Evolutionary conservation across 2,329 filamentous ascomycete genomes (phyloP).

Genomic region (Phyllosticta citrichinensis): DNA sequence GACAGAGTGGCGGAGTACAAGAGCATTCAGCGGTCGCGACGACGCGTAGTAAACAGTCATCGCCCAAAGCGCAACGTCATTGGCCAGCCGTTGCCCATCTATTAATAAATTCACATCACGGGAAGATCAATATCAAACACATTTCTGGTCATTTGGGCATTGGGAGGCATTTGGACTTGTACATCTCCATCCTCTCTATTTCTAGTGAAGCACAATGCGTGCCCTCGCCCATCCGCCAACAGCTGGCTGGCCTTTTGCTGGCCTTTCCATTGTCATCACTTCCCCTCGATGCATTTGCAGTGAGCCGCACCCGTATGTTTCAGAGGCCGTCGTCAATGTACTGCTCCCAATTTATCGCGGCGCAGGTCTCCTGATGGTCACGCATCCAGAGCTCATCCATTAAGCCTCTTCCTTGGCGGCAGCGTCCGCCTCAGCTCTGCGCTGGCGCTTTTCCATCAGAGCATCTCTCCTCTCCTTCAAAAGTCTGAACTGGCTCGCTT

Average conservation of each 20-base stretch:
- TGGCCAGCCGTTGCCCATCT: background rate
- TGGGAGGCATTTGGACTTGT: background rate
- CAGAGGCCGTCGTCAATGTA: background rate
- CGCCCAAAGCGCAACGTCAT: conserved; percentile 1
- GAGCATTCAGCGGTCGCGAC: background rate
- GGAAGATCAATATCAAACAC: background rate
- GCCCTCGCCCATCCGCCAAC: background rate
- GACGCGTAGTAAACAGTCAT: conserved; percentile 1
- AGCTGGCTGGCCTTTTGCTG: background rate
- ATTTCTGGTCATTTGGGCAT: too few species aligned
- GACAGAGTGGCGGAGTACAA: background rate
- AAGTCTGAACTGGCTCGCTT: conserved; percentile 68
- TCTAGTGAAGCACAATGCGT: background rate
- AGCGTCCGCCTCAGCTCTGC: conserved; percentile 43
- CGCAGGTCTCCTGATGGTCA: background rate
- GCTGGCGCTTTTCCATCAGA: conserved; percentile 80
- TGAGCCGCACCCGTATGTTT: background rate
- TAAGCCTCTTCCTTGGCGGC: background rate
- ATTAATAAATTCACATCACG: background rate
- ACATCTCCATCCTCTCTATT: background rate
- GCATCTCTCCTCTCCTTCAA: conserved; percentile 68
- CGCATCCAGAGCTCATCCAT: background rate
- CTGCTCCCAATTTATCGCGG: background rate
- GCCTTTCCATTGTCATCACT: background rate
- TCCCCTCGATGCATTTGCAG: background rate